Evolutionary conservation across 176 grass and related monocot genomes (phyloP).

Genomic region (Aechmea fasciata): DNA sequence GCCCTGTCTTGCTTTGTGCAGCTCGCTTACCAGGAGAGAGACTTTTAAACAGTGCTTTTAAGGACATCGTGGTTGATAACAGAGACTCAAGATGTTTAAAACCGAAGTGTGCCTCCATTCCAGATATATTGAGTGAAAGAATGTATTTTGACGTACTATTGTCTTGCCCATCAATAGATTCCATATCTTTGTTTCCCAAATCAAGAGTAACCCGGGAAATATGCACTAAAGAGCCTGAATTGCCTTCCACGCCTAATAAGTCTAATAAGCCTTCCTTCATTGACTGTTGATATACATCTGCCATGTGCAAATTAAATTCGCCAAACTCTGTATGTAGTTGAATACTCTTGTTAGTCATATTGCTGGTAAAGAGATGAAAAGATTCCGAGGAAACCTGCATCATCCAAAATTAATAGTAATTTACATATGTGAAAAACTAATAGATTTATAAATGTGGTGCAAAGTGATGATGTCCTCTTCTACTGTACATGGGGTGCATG

Average conservation of each 20-base stretch:
- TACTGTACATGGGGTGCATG: neutral
- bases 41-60: constrained; percentile 66
- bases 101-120: constrained; percentile 49
- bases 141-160: constrained; percentile 15
- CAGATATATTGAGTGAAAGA: constrained; percentile 55
- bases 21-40: constrained; percentile 45
- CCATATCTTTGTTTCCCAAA: constrained; percentile 40
- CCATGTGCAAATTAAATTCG: constrained; percentile 47
- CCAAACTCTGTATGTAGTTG: constrained; percentile 50
- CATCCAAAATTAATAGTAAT: constrained; percentile 28
- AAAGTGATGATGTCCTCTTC: too few relatives aligned
- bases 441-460: too few relatives aligned
- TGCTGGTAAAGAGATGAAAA: constrained; percentile 56
- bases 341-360: constrained; percentile 47
- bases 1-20: constrained; percentile 28
- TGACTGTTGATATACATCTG: constrained; percentile 35
- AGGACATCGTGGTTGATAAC: constrained; percentile 57
- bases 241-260: constrained; percentile 19
- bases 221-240: constrained; percentile 42
- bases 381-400: constrained; percentile 71
- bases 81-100: constrained; percentile 66
- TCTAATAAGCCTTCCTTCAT: constrained; percentile 36
- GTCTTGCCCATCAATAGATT: constrained; percentile 36
- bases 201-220: constrained; percentile 53
- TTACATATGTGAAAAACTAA: neutral